Percentiles rank a stretch among this genome's conserved stretches.
These are phyloP conservation scores for Cladochytrium replicatum DNA, from an alignment of 192 early-diverging fungal genomes.

Conservation along the genomic window DNA sequence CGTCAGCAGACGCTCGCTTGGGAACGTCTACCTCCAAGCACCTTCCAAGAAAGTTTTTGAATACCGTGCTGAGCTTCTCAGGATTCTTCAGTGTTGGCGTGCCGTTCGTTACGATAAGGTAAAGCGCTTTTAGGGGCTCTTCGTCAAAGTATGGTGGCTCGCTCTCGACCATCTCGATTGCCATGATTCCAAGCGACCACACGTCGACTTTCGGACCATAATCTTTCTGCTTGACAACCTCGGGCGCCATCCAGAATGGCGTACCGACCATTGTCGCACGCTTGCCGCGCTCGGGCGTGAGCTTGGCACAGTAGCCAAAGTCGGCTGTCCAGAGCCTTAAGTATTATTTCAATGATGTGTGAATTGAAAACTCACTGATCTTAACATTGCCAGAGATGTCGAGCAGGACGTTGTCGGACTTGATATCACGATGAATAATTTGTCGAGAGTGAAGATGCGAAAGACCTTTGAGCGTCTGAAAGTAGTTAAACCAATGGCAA, in stretches of 20 bases:
- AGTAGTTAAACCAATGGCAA: no score
- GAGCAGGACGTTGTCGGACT: constrained; percentile 78
- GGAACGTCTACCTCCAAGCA: constrained; percentile 86
- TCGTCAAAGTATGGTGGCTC: constrained; percentile 68
- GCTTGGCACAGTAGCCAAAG: constrained; percentile 77
- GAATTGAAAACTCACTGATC: constrained; percentile 33
- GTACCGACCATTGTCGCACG: constrained; percentile 70
- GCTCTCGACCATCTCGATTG: constrained; percentile 49
- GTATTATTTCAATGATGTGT: constrained; percentile 11
- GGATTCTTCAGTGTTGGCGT: constrained; percentile 86
- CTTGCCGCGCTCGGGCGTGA: constrained; percentile 56
- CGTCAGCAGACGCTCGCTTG: constrained; percentile 68
- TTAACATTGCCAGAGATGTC: constrained; percentile 58
- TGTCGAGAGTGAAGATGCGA: constrained; percentile 61
- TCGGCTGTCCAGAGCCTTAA: constrained; percentile 57
- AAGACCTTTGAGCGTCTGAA: constrained; percentile 57
- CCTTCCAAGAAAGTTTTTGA: constrained; percentile 85
- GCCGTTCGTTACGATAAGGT: constrained; percentile 79
- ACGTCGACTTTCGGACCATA: constrained; percentile 43
- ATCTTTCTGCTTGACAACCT: constrained; percentile 37
- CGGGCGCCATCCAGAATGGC: constrained; percentile 93
- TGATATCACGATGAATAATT: constrained; percentile 83
- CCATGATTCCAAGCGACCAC: constrained; percentile 52
- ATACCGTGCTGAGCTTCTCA: constrained; percentile 65
- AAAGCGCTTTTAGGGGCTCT: constrained; percentile 66